Percentiles rank a stretch among this genome's conserved stretches.
These are phyloP conservation scores for Kockovaella imperatae DNA, from an alignment of 768 basidiomycete species.

Conservation along the genomic window DNA sequence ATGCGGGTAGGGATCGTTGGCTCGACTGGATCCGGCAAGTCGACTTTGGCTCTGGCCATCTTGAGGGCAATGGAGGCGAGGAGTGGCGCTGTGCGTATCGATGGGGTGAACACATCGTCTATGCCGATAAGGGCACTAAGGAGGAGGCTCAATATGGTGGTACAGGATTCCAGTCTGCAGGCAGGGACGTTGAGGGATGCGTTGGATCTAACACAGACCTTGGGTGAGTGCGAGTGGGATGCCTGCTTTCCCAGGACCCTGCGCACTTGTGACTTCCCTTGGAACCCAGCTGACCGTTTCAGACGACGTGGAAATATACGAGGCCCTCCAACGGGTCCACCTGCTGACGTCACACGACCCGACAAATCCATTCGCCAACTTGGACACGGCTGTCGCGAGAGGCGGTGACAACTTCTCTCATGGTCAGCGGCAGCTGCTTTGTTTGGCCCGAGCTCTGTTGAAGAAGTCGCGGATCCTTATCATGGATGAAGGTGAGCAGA, in stretches of 20 bases:
- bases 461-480: slow-evolving; percentile 37
- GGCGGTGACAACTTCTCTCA: slow-evolving; percentile 37
- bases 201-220: slow-evolving; percentile 32
- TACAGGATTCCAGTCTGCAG: slow-evolving; percentile 40
- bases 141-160: slow-evolving; percentile 38
- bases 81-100: slow-evolving; percentile 31
- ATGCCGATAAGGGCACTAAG: slow-evolving; percentile 29
- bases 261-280: no score
- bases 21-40: slow-evolving; percentile 34
- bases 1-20: slow-evolving; percentile 39
- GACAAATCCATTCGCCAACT: slow-evolving; percentile 27
- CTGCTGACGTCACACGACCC: slow-evolving; percentile 15
- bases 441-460: slow-evolving; percentile 37
- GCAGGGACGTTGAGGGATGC: slow-evolving; percentile 39
- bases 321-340: slow-evolving; percentile 37
- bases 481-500: slow-evolving; percentile 38
- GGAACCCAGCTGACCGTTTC: background rate
- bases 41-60: slow-evolving; percentile 36
- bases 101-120: slow-evolving; percentile 30
- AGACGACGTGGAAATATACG: slow-evolving; percentile 38
- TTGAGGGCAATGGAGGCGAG: slow-evolving; percentile 31
- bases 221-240: no score
- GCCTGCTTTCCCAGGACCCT: no score
- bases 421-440: slow-evolving; percentile 42
- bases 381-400: slow-evolving; percentile 34